Base-by-base conservation (phyloP, 345 rosid species). In the Hibiscus tridactylites region DNA sequence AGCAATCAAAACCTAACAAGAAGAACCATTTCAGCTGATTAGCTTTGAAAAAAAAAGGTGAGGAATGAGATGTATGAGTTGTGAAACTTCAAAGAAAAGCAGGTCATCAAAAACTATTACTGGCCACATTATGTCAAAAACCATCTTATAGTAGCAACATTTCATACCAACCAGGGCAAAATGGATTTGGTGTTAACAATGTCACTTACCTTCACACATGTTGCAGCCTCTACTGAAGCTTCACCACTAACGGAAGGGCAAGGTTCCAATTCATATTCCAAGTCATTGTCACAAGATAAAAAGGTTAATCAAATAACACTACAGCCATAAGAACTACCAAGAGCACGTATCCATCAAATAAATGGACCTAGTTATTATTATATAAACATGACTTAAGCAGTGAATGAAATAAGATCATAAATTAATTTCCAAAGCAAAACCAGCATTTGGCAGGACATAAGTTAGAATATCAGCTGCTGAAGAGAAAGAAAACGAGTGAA, bases 191-290 rank as follows among this genome's bases (percentile, higher is more conserved):
- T 59, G 63, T 12, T 59, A 11, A 64, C 52, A 0, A 2, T 42
- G 49, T 64, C 52, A 57, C 76, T 71, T 81, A 95, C 99, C 85
- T 88, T 95, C 39, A 90, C 98, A 77, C 90, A 84, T 3, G 97
- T 97, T 65, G 91, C 84, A 77, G 91, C 97, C 81, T 92, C 98
- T 8, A 81, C 28, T 11, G 87, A 79, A 61, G 88, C 83, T 79
- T 95, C 99, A 72, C 64, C 74, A 31, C 80, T 79, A 64, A 82
- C 89, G 35, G 79, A 79, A 73, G 99, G 97, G 67, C 68, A 85
- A 67, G 96, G 86, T 81, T 92, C 97, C 89, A 95, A 73, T 72
- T 95, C 99, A 62, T 70, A 88, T 61, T 95, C 99, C 58, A 90
- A 74, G 81, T 92, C 97, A 82, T 97, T 92, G 44, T 92, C 96